Base-by-base conservation (phyloP, 495 filamentous ascomycete species). In the Mycothermus thermophilus region DNA sequence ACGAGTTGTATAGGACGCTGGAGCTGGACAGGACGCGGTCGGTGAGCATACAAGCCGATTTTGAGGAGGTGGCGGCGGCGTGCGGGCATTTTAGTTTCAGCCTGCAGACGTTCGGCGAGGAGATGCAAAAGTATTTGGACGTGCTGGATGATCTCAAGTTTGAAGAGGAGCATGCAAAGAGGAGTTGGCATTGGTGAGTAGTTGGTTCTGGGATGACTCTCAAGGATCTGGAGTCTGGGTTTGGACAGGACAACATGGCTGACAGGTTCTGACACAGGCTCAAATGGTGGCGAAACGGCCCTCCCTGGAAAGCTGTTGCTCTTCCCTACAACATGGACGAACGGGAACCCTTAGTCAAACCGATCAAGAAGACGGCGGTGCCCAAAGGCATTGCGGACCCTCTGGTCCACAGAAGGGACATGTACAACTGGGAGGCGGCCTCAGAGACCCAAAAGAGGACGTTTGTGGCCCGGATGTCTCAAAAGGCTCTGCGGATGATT, bases 61-160 rank as follows among this genome's bases (percentile, higher is more conserved):
- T 93, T 32, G 90, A 97, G 53, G 90, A 97, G 55, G 85, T 96
- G 7, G 83, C 86, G 20, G 90, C 90, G 4, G 88, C 83, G 28
- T 97, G 90, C 48, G 87, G 88, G 3, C 84, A 96, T 50, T 97
- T 95, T 52, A 83, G 79, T 49, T 93, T 85, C 47, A 86, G 81
- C 13, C 62, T 97, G 17, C 68, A 86, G 37, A 78, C 84, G 42
- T 84, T 96, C 54, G 86, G 85, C 0, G 80, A 93, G 49, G 84
- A 94, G 50, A 78, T 93, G 65, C 71, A 81, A 37, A 71, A 66
- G 8, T 82, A 88, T 41, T 55, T 97, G n/a, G 66, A 79, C 26
- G 77, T 92, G 13, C 50, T 97, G 13, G 83, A 93, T 43, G 80
- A 93, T 32, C 53, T 96, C 39, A 83, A 88, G 44, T 63, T 72